Conservation (phyloP, 768 basidiomycete species). For the Strobilomyces dryophilus region DNA sequence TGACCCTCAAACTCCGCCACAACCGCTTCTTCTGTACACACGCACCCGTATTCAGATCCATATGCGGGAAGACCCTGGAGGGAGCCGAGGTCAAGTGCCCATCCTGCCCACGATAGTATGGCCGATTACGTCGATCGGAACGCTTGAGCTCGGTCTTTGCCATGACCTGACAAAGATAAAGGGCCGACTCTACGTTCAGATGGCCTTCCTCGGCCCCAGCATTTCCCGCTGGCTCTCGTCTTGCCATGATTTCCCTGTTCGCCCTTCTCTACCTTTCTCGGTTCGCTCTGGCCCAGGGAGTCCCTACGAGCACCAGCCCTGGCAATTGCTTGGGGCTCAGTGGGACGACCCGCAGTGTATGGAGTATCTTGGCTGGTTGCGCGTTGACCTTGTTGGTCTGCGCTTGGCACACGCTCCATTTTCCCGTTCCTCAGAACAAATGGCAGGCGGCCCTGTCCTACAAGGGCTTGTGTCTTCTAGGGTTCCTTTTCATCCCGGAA, state of each 20-base stretch:
- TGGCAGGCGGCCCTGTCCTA: background rate
- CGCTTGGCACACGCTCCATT: background rate
- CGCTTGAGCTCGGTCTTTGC: background rate
- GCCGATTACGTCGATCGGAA: background rate
- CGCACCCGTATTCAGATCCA: background rate
- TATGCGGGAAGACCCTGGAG: background rate
- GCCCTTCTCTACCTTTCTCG: background rate
- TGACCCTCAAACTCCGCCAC: background rate
- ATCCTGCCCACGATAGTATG: background rate
- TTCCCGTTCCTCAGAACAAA: background rate
- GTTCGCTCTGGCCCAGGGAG: background rate
- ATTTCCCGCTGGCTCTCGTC: background rate
- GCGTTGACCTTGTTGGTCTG: background rate
- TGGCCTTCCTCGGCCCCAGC: background rate
- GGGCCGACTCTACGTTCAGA: background rate
- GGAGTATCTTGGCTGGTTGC: background rate
- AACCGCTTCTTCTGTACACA: background rate
- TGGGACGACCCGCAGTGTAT: background rate
- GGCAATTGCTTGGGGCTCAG: background rate
- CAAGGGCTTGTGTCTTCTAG: background rate
- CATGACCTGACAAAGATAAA: background rate
- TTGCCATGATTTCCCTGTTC: background rate
- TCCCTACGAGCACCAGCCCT: background rate
- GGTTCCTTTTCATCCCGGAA: background rate
- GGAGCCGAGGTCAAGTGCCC: background rate